Percentiles rank a stretch among this genome's conserved stretches.
Conservation (phyloP, 2,329 filamentous ascomycete species). For the Ceratocystiopsis brevicomis region DNA sequence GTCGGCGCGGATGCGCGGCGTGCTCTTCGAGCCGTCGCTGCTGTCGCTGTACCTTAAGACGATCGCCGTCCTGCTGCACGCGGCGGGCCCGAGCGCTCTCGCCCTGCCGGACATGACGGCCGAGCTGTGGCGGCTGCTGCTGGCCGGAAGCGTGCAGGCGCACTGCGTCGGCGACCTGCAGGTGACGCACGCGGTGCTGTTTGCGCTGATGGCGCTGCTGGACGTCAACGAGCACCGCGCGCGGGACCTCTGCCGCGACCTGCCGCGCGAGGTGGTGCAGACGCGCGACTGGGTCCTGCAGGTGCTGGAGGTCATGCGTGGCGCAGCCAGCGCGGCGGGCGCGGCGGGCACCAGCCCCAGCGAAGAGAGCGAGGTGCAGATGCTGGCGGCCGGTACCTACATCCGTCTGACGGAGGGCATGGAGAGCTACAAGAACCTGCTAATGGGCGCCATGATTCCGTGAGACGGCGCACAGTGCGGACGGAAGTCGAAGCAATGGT, state of each 20-base stretch:
- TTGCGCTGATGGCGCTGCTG: constrained; percentile 60
- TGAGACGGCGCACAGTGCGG: constrained; percentile 4
- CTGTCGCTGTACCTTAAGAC: constrained; percentile 73
- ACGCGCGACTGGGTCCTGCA: constrained; percentile 63
- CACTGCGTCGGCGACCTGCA: constrained; percentile 34
- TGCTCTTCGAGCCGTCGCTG: constrained; percentile 56
- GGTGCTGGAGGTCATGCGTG: constrained; percentile 46
- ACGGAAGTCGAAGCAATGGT: no score
- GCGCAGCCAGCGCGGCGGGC: constrained; percentile 23
- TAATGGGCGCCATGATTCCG: constrained; percentile 50
- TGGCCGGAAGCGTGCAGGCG: constrained; percentile 40
- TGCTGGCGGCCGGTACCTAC: constrained; percentile 56
- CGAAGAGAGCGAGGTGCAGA: constrained; percentile 66
- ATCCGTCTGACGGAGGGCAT: constrained; percentile 65
- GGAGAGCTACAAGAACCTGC: constrained; percentile 57
- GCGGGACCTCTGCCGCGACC: constrained; percentile 50
- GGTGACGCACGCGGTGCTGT: constrained; percentile 57
- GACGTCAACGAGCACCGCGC: constrained; percentile 63
- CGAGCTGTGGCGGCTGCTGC: constrained; percentile 69
- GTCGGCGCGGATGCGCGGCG: constrained; percentile 23
- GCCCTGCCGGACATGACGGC: constrained; percentile 61
- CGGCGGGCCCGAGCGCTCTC: constrained; percentile 61
- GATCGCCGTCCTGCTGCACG: constrained; percentile 62
- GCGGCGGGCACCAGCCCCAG: constrained; percentile 26
- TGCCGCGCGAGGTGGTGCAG: constrained; percentile 64